Evolutionary conservation across 208 protist genomes (phyloP).

Genomic region (Porcisia hertigi): DNA sequence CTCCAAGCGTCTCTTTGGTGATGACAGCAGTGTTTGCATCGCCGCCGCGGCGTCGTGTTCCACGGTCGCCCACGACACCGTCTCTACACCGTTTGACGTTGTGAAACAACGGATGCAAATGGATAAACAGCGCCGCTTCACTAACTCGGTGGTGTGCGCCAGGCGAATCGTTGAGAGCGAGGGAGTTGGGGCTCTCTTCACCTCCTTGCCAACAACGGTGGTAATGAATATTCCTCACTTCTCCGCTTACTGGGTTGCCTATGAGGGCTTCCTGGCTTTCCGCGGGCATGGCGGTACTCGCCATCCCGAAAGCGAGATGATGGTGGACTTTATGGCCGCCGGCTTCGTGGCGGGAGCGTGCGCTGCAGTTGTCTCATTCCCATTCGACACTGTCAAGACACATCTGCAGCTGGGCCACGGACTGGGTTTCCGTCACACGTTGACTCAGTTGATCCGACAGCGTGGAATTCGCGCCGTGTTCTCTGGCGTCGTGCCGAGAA

Average conservation of each 20-base stretch:
- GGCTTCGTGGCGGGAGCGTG: constrained; percentile 84
- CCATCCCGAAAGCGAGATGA: constrained; percentile 45
- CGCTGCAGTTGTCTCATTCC: constrained; percentile 90
- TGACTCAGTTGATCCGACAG: constrained; percentile 33
- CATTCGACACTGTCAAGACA: constrained; percentile 93
- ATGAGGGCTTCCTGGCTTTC: constrained; percentile 70
- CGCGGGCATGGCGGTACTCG: constrained; percentile 39
- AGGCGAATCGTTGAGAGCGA: constrained; percentile 48
- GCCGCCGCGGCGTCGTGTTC: constrained; percentile 58
- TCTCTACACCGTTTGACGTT: constrained; percentile 94
- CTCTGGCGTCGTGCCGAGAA: constrained; percentile 75
- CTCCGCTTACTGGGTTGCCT: constrained; percentile 91
- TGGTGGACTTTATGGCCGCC: constrained; percentile 63
- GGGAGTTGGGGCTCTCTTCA: constrained; percentile 70
- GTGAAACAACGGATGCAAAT: constrained; percentile 96
- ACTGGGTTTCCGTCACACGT: constrained; percentile 20
- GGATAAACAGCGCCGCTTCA: constrained; percentile 55
- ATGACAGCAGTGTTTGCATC: constrained; percentile 46
- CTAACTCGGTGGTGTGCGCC: constrained; percentile 54
- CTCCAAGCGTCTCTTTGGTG: constrained; percentile 71
- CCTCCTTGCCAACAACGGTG: constrained; percentile 90
- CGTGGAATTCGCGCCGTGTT: constrained; percentile 67
- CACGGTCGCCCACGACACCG: constrained; percentile 87
- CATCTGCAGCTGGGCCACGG: constrained; percentile 80
- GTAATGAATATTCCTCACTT: constrained; percentile 94